phyloP scores from a whole-genome alignment of 176 grass and related monocot species.

The maize (Zea mays) region DNA sequence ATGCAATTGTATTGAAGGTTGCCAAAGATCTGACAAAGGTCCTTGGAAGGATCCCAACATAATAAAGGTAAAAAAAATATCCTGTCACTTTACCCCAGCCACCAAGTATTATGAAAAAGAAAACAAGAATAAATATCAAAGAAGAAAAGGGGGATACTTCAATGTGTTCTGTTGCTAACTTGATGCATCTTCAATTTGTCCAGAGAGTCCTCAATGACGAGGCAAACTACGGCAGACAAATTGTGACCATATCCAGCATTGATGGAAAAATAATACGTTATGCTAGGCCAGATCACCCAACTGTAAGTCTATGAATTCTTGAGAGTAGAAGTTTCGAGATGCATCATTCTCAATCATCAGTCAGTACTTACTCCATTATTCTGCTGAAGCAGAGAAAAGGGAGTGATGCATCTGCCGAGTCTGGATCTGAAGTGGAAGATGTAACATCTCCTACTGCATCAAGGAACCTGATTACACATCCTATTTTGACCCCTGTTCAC shows the following conservation, averaged over 20 bases:
- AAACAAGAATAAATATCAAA: neutral
- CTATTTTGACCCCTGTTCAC: slow-evolving; percentile 65
- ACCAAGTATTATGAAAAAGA: neutral
- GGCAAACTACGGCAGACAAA: slow-evolving; percentile 85
- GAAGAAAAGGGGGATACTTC: neutral
- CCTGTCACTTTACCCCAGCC: neutral
- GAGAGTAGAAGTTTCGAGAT: slow-evolving; percentile 28
- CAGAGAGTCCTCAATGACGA: slow-evolving; percentile 90
- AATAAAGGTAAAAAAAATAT: slow-evolving; percentile 59
- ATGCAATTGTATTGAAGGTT: slow-evolving; percentile 84
- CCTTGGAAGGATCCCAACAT: slow-evolving; percentile 90
- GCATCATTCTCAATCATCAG: slow-evolving; percentile 9
- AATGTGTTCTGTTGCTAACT: slow-evolving; percentile 25
- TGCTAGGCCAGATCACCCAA: slow-evolving; percentile 56
- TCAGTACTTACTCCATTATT: slow-evolving; percentile 34
- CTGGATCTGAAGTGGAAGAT: slow-evolving; percentile 90
- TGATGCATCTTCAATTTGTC: slow-evolving; percentile 27
- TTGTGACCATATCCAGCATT: slow-evolving; percentile 79
- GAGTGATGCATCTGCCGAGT: slow-evolving; percentile 88
- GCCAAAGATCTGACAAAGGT: slow-evolving; percentile 84
- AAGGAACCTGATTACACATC: slow-evolving; percentile 49
- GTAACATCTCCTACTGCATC: slow-evolving; percentile 50
- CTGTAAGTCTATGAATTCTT: slow-evolving; percentile 54
- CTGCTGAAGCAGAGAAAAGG: slow-evolving; percentile 77
- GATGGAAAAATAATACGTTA: slow-evolving; percentile 82